A percentile compares a stretch with the other conserved stretches of the same genome.
Evolutionary conservation across 2,329 filamentous ascomycete species (phyloP).

Genomic region (Corniculantispora saksenae): DNA sequence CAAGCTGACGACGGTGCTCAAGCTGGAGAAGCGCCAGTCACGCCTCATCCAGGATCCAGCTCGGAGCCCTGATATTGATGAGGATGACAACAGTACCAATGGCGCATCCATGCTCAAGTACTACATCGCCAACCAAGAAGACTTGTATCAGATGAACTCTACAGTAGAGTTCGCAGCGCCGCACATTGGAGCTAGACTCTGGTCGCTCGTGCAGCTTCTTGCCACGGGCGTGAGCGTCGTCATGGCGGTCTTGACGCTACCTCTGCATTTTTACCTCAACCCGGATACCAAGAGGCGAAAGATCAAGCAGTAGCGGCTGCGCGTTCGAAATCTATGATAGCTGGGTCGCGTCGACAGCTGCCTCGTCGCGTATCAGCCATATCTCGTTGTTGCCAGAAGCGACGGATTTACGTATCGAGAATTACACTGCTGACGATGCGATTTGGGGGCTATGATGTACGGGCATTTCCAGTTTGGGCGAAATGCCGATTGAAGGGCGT

Average conservation of each 20-base stretch:
- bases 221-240: slow-evolving; percentile 66
- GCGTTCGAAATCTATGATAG: too few species aligned
- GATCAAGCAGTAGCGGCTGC: slow-evolving; percentile 11
- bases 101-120: slow-evolving; percentile 43
- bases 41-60: slow-evolving; percentile 26
- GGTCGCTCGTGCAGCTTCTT: slow-evolving; percentile 61
- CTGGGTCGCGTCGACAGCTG: too few species aligned
- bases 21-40: slow-evolving; percentile 52
- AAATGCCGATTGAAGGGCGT: not conserved
- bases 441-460: too few species aligned
- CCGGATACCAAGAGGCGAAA: slow-evolving; percentile 18
- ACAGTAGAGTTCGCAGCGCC: slow-evolving; percentile 72
- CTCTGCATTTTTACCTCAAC: slow-evolving; percentile 37
- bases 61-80: slow-evolving; percentile 21
- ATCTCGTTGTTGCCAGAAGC: too few species aligned
- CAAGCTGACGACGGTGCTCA: slow-evolving; percentile 66
- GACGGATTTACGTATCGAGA: too few species aligned
- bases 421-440: too few species aligned
- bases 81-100: slow-evolving; percentile 26
- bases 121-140: slow-evolving; percentile 75
- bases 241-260: slow-evolving; percentile 48
- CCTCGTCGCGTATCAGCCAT: too few species aligned
- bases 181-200: slow-evolving; percentile 56
- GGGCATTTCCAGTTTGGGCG: not conserved
- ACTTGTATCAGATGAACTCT: slow-evolving; percentile 78